phyloP scores from a whole-genome alignment of 139 green algal species.

The Tetraselmis chui region DNA sequence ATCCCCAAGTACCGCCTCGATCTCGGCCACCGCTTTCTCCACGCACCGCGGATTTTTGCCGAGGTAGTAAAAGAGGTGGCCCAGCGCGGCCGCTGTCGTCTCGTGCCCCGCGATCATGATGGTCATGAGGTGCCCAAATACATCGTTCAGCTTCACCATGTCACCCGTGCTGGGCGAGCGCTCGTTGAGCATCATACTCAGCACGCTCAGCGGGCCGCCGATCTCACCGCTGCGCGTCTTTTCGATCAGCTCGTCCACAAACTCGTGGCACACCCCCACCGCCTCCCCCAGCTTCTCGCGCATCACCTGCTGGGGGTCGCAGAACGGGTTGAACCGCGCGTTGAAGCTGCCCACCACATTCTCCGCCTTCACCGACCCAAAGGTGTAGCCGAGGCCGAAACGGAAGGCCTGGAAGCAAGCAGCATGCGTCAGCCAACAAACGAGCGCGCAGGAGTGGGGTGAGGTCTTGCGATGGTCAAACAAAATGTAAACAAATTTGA shows the following conservation, averaged over 20 bases:
- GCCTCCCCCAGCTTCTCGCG: not conserved
- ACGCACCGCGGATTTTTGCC: not conserved
- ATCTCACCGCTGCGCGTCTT: not conserved
- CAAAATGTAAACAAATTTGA: no score
- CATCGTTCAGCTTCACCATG: not conserved
- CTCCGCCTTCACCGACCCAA: not conserved
- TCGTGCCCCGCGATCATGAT: conserved; percentile 20
- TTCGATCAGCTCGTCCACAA: conserved; percentile 13
- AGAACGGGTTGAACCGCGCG: conserved; percentile 12
- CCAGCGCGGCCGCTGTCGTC: conserved; percentile 12
- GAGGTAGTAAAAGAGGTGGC: conserved; percentile 1
- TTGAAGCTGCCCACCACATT: not conserved
- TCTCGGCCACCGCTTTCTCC: not conserved
- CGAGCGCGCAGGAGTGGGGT: no score
- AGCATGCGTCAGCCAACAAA: no score
- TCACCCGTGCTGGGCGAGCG: not conserved
- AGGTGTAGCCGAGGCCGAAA: not conserved
- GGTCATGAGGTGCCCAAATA: not conserved
- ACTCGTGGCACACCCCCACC: not conserved
- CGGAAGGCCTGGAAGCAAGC: no score
- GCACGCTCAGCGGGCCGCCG: not conserved
- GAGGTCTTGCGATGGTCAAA: no score
- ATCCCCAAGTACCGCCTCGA: conserved; percentile 10
- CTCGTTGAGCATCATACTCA: not conserved
- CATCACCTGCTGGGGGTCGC: conserved; percentile 1